A percentile compares a stretch with the other conserved stretches of the same genome.
Evolutionary conservation across 2,329 filamentous ascomycete genomes (phyloP).

Genomic region (Monosporascus sp.): DNA sequence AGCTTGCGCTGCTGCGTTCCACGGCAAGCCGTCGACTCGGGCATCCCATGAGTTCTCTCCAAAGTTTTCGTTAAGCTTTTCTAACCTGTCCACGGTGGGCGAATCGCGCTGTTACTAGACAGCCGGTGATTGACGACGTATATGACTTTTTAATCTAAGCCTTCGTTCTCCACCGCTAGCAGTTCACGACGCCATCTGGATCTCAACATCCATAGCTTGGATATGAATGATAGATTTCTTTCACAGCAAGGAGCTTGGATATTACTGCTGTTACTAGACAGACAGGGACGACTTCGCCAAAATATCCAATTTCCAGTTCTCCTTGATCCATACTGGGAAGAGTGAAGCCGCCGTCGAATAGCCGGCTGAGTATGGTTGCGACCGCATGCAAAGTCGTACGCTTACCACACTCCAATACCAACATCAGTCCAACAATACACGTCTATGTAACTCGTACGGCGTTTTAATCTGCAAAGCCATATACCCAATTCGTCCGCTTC

Average conservation of each 20-base stretch:
- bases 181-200: conserved; percentile 8
- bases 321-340: background rate
- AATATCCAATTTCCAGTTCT: background rate
- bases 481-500: background rate
- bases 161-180: conserved; percentile 2
- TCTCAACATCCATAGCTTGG: conserved; percentile 9
- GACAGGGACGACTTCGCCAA: conserved; percentile 9
- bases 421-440: background rate
- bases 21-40: background rate
- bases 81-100: conserved; percentile 1
- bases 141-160: conserved; percentile 1
- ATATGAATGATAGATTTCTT: conserved; percentile 5
- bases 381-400: conserved; percentile 1
- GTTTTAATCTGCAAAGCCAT: background rate
- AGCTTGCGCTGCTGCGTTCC: background rate
- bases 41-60: background rate
- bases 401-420: conserved; percentile 1
- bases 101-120: conserved; percentile 25
- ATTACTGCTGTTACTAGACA: conserved; percentile 30
- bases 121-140: conserved; percentile 10
- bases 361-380: background rate
- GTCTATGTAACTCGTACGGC: background rate
- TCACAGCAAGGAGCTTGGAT: conserved; percentile 4
- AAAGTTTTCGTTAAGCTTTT: background rate
- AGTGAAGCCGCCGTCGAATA: background rate